Conservation (phyloP, 2,329 filamentous ascomycete species). For the Proliferodiscus dingleyae region DNA sequence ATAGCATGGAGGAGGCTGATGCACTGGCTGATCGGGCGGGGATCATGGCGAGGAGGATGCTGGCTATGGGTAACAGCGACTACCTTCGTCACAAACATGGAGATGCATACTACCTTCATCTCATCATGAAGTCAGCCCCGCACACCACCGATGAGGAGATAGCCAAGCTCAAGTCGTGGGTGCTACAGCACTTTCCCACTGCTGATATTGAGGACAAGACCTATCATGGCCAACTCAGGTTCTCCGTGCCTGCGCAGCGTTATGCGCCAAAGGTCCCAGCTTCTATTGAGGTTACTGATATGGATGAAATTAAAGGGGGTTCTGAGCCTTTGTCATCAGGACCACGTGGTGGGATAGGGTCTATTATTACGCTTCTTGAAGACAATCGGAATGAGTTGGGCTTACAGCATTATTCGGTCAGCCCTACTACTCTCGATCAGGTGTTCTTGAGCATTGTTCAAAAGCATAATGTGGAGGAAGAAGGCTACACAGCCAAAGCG, state of each 20-base stretch:
- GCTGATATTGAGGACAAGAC: slow-evolving; percentile 67
- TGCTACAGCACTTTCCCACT: slow-evolving; percentile 53
- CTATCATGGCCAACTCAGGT: slow-evolving; percentile 84
- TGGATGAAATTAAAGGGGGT: slow-evolving; percentile 22
- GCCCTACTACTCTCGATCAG: slow-evolving; percentile 81
- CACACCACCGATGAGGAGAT: slow-evolving; percentile 68
- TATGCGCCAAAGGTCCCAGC: neutral
- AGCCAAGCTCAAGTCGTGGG: slow-evolving; percentile 60
- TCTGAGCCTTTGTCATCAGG: slow-evolving; percentile 5
- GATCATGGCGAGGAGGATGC: slow-evolving; percentile 80
- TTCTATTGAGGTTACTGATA: slow-evolving; percentile 14
- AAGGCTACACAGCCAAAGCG: slow-evolving; percentile 43
- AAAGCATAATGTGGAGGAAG: slow-evolving; percentile 73
- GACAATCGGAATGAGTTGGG: slow-evolving; percentile 62
- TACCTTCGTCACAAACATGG: slow-evolving; percentile 70
- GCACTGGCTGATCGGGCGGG: slow-evolving; percentile 78
- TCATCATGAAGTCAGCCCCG: slow-evolving; percentile 71
- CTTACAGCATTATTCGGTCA: slow-evolving; percentile 82
- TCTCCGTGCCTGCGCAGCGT: slow-evolving; percentile 58
- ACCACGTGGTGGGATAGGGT: slow-evolving; percentile 45
- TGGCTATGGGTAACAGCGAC: slow-evolving; percentile 74
- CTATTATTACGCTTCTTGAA: slow-evolving; percentile 69
- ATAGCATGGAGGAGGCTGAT: slow-evolving; percentile 94
- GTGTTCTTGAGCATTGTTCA: slow-evolving; percentile 85
- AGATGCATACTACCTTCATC: slow-evolving; percentile 73